Base-by-base conservation (phyloP, 352 stramenopile genomes). In the Albugo laibachii region DNA sequence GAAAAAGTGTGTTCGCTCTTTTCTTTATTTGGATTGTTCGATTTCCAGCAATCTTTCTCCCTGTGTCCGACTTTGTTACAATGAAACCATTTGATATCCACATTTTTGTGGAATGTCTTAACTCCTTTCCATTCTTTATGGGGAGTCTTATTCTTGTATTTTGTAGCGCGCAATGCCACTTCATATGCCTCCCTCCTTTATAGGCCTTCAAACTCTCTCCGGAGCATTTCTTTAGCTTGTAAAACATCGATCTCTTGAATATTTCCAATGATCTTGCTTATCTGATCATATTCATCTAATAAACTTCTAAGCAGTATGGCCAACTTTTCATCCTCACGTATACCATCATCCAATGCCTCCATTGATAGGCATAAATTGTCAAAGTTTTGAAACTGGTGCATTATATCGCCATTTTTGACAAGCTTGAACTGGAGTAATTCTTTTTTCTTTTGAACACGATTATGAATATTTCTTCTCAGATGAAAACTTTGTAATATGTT, bases 241-340 rank as follows among this genome's bases (percentile, higher is more conserved):
- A 55, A 52, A 1, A 63, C 18, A n/a, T 36, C 36, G 6, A 49
- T 10, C 38, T 31, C 48, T 15, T 48, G 45, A 2, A 36, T 43
- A 47, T 58, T 61, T 47, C 60, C 57, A 35, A 47, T 50, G 19
- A 53, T 56, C n/a, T 56, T 56, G 0, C 56, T 36, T 48, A 61
- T 61, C 2, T 21, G 39, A 13, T 57, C 50, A 19, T 55, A 57
- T 20, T 60, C 49, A 20, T 34, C 16, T 2, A 48, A 36, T 4
- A 59, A 31, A n/a, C 48, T 59, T 15, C 45, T 31, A 0, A 54
- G 48, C 2, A 57, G 18, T 3, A 61, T 52, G 11, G 42, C 46
- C n/a, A 61, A 43, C 3, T 41, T 20, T 8, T 57, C 55, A 1
- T 34, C 41, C 8, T 54, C 24, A 34, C 52, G 16, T 24, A 54